Percentiles rank a stretch among this genome's conserved stretches.
phyloP scores from a whole-genome alignment of 305 asterid species.

The Ajuga reptans region DNA sequence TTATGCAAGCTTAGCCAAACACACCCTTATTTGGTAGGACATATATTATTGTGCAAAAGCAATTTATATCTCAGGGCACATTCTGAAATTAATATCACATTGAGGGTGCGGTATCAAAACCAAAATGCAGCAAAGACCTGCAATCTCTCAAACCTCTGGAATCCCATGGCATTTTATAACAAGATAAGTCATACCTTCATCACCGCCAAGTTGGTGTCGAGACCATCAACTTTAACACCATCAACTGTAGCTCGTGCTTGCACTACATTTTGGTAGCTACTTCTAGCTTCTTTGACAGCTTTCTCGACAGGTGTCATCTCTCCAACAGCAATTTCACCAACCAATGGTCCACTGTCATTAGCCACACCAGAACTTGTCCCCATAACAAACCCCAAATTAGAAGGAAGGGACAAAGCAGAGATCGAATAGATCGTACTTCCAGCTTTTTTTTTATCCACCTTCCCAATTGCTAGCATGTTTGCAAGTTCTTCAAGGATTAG shows the following conservation, averaged over 20 bases:
- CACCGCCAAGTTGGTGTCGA: conserved; percentile 84
- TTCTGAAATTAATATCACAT: background rate
- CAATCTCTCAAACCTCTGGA: conserved; percentile 9
- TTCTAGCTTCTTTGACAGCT: conserved; percentile 76
- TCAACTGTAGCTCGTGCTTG: conserved; percentile 74
- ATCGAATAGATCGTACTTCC: conserved; percentile 48
- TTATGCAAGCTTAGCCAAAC: background rate
- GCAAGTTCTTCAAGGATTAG: conserved; percentile 75
- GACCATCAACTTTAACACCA: conserved; percentile 85
- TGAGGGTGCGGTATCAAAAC: background rate
- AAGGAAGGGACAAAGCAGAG: conserved; percentile 62
- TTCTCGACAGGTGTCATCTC: conserved; percentile 65
- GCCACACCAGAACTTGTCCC: conserved; percentile 48
- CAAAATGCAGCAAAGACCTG: conserved; percentile 8
- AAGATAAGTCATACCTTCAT: conserved; percentile 66
- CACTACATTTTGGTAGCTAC: conserved; percentile 59
- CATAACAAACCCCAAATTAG: conserved; percentile 55
- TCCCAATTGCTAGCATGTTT: conserved; percentile 43
- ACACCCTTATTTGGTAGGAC: background rate
- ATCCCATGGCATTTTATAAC: conserved; percentile 9
- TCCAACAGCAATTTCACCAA: conserved; percentile 82
- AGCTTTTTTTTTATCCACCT: conserved; percentile 34
- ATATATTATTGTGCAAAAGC: background rate
- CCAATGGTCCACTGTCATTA: conserved; percentile 44
- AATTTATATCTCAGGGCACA: background rate